phyloP scores from a whole-genome alignment of 371 early-diverging fungal genomes.

The Zancudomyces culisetae region DNA sequence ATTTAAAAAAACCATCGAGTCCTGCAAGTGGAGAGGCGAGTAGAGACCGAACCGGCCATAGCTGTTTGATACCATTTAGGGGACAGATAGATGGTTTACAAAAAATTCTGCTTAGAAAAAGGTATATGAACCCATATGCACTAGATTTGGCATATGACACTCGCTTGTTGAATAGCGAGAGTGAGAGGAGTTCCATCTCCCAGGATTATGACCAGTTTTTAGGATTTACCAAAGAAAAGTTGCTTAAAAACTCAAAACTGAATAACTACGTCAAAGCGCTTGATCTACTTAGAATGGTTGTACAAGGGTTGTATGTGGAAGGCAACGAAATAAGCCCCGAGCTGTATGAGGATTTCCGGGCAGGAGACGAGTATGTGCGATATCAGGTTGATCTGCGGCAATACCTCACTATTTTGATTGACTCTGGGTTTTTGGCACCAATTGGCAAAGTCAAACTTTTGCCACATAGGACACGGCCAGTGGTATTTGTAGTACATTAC shows the following conservation, averaged over 20 bases:
- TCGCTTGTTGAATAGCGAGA: no score
- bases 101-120: background rate
- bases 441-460: constrained; percentile 39
- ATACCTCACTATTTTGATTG: constrained; percentile 52
- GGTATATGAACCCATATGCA: background rate
- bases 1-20: no score
- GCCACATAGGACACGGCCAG: constrained; percentile 42
- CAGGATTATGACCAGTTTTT: no score
- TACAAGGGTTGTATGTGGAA: background rate
- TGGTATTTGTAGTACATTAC: constrained; percentile 65
- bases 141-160: background rate
- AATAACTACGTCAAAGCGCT: background rate
- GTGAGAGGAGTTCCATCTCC: no score
- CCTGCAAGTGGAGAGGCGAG: background rate
- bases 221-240: background rate
- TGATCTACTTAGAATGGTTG: background rate
- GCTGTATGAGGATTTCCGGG: constrained; percentile 45
- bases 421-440: constrained; percentile 47
- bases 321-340: constrained; percentile 27
- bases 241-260: background rate
- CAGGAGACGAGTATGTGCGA: constrained; percentile 71
- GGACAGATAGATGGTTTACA: background rate
- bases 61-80: background rate
- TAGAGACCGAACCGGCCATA: background rate
- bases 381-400: constrained; percentile 49